Percentiles rank a stretch among this genome's conserved stretches.
These are phyloP conservation scores for Blastobotrys ciferrii DNA, from an alignment of 1,139 yeast species.

Conservation along the genomic window DNA sequence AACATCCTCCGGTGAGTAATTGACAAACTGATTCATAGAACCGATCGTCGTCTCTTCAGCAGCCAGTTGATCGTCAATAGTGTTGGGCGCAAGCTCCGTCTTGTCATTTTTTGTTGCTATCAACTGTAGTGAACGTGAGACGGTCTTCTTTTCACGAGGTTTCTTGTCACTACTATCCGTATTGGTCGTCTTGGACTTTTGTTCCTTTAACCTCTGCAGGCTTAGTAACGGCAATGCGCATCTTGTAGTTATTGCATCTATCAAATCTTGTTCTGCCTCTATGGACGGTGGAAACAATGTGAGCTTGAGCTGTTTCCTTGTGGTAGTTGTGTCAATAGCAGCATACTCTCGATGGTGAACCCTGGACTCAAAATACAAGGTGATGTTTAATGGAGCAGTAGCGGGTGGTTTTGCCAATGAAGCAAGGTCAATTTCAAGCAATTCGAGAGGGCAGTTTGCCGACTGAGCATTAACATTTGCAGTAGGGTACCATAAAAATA, in stretches of 20 bases:
- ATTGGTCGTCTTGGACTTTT: too few species aligned
- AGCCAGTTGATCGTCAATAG: neutral
- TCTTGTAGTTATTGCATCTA: too few species aligned
- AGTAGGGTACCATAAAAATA: neutral
- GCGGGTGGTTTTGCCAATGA: neutral
- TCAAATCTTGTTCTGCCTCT: too few species aligned
- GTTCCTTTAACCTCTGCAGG: too few species aligned
- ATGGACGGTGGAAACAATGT: slow-evolving; percentile 1
- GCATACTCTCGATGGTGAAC: neutral
- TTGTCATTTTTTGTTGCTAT: neutral
- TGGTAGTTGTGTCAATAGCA: neutral
- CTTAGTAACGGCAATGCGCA: too few species aligned
- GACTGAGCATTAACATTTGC: too few species aligned
- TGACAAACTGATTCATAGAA: neutral
- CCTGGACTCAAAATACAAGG: neutral
- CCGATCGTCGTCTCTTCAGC: neutral
- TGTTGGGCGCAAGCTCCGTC: neutral
- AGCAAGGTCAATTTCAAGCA: neutral
- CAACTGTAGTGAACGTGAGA: neutral
- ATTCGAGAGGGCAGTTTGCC: neutral
- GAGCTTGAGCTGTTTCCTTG: neutral
- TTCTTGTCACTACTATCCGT: too few species aligned
- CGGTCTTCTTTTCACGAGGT: too few species aligned
- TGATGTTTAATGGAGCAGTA: neutral
- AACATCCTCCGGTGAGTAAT: neutral